phyloP scores from a whole-genome alignment of 1,284 basidiomycete species.

The Hemileia vastatrix region DNA sequence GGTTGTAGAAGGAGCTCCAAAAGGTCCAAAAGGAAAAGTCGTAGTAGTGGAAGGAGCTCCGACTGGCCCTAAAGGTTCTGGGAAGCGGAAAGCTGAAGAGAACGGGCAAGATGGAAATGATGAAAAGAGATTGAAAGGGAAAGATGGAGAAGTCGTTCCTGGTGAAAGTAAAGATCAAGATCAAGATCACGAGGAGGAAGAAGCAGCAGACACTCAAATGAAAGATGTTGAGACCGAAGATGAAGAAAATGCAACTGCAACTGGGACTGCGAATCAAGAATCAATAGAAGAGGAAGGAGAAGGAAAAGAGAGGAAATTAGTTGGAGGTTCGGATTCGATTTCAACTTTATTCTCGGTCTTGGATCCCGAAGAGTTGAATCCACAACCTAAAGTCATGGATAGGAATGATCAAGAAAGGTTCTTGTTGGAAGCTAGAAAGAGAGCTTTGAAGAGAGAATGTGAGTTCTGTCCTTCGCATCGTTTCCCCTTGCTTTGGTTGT shows the following conservation, averaged over 20 bases:
- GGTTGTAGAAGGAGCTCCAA: slow-evolving; percentile 7
- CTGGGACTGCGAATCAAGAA: slow-evolving; percentile 15
- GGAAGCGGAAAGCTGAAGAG: slow-evolving; percentile 36
- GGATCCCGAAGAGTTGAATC: slow-evolving; percentile 58
- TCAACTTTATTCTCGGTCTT: slow-evolving; percentile 65
- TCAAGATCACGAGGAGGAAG: not conserved
- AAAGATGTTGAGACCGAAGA: slow-evolving; percentile 27
- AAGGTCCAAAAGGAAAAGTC: slow-evolving; percentile 14
- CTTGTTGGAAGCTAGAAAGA: slow-evolving; percentile 24
- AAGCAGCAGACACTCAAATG: too few relatives aligned
- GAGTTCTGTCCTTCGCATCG: not conserved
- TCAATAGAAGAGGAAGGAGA: slow-evolving; percentile 22
- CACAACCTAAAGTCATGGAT: slow-evolving; percentile 48
- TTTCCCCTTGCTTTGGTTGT: too few relatives aligned
- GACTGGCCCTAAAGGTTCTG: too few relatives aligned
- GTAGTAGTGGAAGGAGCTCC: slow-evolving; percentile 5
- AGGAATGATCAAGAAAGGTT: slow-evolving; percentile 22
- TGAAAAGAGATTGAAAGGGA: slow-evolving; percentile 20
- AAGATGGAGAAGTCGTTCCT: slow-evolving; percentile 1
- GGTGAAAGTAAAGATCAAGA: slow-evolving; percentile 2
- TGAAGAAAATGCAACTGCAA: slow-evolving; percentile 24
- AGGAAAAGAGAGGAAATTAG: slow-evolving; percentile 28
- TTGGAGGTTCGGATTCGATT: not conserved
- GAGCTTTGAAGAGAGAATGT: slow-evolving; percentile 26
- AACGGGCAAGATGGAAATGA: slow-evolving; percentile 15